phyloP scores from a whole-genome alignment of 2,329 filamentous ascomycete genomes.

The Dactylellina parvicollis region DNA sequence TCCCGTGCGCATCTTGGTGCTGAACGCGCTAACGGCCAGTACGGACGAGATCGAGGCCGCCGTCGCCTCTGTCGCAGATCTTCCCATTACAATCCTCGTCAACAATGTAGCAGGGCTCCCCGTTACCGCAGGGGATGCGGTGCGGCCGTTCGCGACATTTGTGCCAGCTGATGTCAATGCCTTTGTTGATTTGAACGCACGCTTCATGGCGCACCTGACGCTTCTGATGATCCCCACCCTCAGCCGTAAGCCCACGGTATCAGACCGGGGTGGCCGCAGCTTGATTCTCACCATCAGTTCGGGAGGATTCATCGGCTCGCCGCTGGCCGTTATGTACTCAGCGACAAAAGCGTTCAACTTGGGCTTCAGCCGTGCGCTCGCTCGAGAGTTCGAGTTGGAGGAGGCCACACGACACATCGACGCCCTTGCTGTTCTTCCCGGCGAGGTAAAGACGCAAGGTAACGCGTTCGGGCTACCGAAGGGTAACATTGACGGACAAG shows the following conservation, averaged over 20 bases:
- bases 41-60: neutral
- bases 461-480: neutral
- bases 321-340: neutral
- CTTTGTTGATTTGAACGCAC: neutral
- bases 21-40: neutral
- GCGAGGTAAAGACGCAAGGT: neutral
- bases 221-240: neutral
- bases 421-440: neutral
- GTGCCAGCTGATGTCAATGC: neutral
- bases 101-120: conserved; percentile 4
- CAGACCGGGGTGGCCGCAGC: neutral
- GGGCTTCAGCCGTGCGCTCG: neutral
- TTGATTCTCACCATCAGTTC: neutral
- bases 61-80: neutral
- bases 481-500: neutral
- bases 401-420: neutral
- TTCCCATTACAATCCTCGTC: conserved; percentile 1
- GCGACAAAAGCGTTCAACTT: conserved; percentile 5
- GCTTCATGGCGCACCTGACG: neutral
- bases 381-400: neutral
- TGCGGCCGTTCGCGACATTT: neutral
- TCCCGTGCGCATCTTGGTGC: neutral
- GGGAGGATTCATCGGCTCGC: neutral
- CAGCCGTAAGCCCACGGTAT: neutral
- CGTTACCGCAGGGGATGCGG: neutral